Percentiles rank a stretch among this genome's conserved stretches.
Conservation (phyloP, 2,329 filamentous ascomycete genomes). For the Aureobasidium sp. region DNA sequence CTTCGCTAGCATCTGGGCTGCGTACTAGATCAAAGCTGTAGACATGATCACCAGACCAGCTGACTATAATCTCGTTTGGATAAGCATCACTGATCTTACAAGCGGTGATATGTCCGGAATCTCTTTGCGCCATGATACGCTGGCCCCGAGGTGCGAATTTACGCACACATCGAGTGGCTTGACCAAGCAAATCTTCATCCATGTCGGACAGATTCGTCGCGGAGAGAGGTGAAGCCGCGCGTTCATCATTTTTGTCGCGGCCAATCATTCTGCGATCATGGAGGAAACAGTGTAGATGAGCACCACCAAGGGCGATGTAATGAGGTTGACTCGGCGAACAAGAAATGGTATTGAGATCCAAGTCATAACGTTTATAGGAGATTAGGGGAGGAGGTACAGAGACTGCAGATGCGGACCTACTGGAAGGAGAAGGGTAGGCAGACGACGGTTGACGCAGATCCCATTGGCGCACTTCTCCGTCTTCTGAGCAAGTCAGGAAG, state of each 20-base stretch:
- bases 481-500: constrained; percentile 63
- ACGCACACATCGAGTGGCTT: constrained; percentile 57
- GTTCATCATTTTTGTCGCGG: constrained; percentile 48
- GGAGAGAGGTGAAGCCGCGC: constrained; percentile 38
- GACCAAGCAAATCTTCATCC: constrained; percentile 48
- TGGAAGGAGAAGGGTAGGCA: constrained; percentile 49
- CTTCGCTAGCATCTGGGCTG: constrained; percentile 47
- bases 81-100: constrained; percentile 63
- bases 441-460: constrained; percentile 56
- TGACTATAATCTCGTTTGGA: constrained; percentile 59
- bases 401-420: constrained; percentile 38
- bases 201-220: constrained; percentile 32
- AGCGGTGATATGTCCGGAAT: constrained; percentile 59
- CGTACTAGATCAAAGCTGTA: constrained; percentile 55
- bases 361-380: constrained; percentile 53
- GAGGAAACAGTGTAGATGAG: constrained; percentile 59
- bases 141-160: constrained; percentile 58
- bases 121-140: constrained; percentile 42
- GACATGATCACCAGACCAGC: constrained; percentile 60
- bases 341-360: constrained; percentile 61
- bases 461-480: constrained; percentile 63
- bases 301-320: constrained; percentile 62
- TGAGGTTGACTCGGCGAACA: constrained; percentile 60
- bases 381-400: constrained; percentile 54
- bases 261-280: constrained; percentile 62